Percentiles rank a stretch among this genome's conserved stretches.
These are phyloP conservation scores for Gracilaria gracilis DNA, from an alignment of 23 red algal genomes.

Conservation along the genomic window DNA sequence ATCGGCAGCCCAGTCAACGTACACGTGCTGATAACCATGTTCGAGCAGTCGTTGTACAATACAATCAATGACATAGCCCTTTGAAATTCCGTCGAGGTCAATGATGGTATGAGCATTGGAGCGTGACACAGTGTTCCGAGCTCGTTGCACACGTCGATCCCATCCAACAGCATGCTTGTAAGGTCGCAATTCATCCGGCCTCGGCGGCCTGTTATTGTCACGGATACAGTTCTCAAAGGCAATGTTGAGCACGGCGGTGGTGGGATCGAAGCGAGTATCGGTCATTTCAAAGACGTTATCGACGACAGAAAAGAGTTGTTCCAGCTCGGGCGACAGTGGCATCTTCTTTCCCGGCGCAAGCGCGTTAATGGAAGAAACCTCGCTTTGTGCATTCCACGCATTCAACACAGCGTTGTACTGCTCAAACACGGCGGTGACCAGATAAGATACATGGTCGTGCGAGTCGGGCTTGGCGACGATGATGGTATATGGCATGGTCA, in stretches of 20 bases:
- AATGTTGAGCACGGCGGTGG: slow-evolving; percentile 44
- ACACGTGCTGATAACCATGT: not conserved
- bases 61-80: slow-evolving; percentile 59
- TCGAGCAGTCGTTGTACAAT: slow-evolving; percentile 9
- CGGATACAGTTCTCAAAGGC: slow-evolving; percentile 48
- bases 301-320: slow-evolving; percentile 46
- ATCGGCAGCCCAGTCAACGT: slow-evolving; percentile 80
- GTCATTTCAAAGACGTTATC: slow-evolving; percentile 43
- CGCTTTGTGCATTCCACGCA: slow-evolving; percentile 48
- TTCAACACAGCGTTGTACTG: slow-evolving; percentile 39
- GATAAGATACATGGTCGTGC: not conserved
- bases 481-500: slow-evolving; percentile 74
- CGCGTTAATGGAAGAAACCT: slow-evolving; percentile 51
- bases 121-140: slow-evolving; percentile 14
- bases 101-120: slow-evolving; percentile 62
- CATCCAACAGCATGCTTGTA: slow-evolving; percentile 57
- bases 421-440: slow-evolving; percentile 54
- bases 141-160: slow-evolving; percentile 21
- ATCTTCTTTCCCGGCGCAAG: slow-evolving; percentile 23
- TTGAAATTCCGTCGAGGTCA: slow-evolving; percentile 68
- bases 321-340: slow-evolving; percentile 25
- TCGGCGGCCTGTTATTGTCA: slow-evolving; percentile 33
- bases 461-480: slow-evolving; percentile 38
- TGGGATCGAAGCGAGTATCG: slow-evolving; percentile 75
- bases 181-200: not conserved